These are phyloP conservation scores for Fusarium sororula DNA, from an alignment of 2,329 filamentous ascomycete species.

Conservation along the genomic window DNA sequence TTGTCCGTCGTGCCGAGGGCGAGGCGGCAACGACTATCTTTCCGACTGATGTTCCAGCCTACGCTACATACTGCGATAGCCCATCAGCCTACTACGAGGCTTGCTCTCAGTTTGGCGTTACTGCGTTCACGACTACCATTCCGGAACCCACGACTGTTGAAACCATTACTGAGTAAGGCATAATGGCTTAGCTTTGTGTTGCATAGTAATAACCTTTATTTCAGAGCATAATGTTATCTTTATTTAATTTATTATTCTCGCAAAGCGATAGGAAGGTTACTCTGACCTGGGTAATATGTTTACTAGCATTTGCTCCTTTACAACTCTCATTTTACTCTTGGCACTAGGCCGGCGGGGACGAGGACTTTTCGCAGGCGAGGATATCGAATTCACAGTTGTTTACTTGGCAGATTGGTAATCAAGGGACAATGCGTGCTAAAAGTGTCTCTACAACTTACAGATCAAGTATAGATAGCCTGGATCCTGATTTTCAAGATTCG, in stretches of 20 bases:
- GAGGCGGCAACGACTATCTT: background rate
- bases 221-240: accelerated
- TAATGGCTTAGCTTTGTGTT: accelerated
- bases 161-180: accelerated
- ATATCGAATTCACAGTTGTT: accelerated
- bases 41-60: accelerated
- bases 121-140: background rate
- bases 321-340: background rate
- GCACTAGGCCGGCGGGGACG: too few relatives aligned
- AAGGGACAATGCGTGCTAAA: background rate
- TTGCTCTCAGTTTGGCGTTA: background rate
- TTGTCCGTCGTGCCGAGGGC: background rate
- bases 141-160: background rate
- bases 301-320: background rate
- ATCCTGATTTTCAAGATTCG: background rate
- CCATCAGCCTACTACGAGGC: background rate
- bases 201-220: background rate
- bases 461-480: background rate
- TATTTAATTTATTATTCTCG: too few relatives aligned
- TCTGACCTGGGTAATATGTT: background rate
- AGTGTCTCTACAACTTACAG: too few relatives aligned
- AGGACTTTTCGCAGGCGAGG: too few relatives aligned
- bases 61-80: background rate
- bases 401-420: accelerated
- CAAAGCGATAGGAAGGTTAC: background rate